Conservation (phyloP, 2,329 filamentous ascomycete species). For the Stromatinia cepivora region DNA sequence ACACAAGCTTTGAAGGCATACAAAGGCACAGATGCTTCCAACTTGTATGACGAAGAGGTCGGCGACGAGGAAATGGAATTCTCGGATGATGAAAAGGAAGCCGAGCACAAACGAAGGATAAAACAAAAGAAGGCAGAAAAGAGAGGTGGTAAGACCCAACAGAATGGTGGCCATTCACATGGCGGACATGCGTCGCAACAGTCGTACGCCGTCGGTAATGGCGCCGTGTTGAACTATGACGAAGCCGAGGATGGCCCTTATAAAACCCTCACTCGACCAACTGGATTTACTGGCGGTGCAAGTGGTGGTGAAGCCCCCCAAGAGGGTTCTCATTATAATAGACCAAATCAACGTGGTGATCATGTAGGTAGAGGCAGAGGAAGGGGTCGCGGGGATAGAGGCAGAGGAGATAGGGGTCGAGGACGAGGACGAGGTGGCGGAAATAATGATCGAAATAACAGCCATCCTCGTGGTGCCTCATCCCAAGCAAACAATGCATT, state of each 20-base stretch:
- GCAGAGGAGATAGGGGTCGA: constrained; percentile 32
- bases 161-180: constrained; percentile 42
- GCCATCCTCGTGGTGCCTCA: constrained; percentile 31
- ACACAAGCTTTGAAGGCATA: constrained; percentile 75
- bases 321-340: constrained; percentile 39
- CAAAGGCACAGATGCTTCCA: constrained; percentile 93
- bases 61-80: constrained; percentile 87
- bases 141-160: constrained; percentile 51
- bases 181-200: constrained; percentile 42
- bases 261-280: constrained; percentile 67
- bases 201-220: constrained; percentile 40
- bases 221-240: constrained; percentile 62
- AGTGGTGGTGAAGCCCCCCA: constrained; percentile 46
- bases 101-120: constrained; percentile 69
- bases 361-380: constrained; percentile 32
- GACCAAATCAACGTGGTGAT: constrained; percentile 30
- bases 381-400: constrained; percentile 32
- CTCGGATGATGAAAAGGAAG: constrained; percentile 93
- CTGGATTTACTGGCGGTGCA: constrained; percentile 51
- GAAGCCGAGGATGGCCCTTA: constrained; percentile 70
- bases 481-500: constrained; percentile 24
- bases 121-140: constrained; percentile 68
- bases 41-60: constrained; percentile 90
- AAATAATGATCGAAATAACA: constrained; percentile 30
- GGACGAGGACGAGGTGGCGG: constrained; percentile 37